Conservation (phyloP, 441 rosid genomes). For the Arabidopsis hybrid region DNA sequence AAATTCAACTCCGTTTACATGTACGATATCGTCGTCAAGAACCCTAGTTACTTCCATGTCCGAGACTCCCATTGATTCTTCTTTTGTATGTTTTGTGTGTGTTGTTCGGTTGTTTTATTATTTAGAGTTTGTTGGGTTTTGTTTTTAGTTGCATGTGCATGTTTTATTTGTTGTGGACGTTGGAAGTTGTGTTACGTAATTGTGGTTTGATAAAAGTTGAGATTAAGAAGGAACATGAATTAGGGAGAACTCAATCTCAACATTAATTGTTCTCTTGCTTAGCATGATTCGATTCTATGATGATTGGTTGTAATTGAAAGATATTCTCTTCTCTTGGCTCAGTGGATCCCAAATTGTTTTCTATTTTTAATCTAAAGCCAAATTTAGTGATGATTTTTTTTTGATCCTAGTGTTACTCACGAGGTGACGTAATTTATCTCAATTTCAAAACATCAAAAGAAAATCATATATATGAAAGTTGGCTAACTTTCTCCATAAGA, state of each 20-base stretch:
- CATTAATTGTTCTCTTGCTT: neutral
- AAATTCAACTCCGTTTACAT: constrained; percentile 83
- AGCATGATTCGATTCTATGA: constrained; percentile 7
- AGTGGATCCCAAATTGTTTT: constrained; percentile 11
- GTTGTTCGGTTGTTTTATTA: constrained; percentile 24
- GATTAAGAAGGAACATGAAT: constrained; percentile 9
- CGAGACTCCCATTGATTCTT: constrained; percentile 53
- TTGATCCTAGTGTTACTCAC: neutral
- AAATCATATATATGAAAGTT: no score
- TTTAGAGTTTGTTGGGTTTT: constrained; percentile 1
- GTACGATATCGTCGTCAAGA: constrained; percentile 92
- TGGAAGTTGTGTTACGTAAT: constrained; percentile 24
- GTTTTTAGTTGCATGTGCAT: constrained; percentile 37
- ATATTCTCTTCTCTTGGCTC: neutral
- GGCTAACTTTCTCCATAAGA: no score
- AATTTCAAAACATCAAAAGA: neutral
- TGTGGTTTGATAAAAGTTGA: constrained; percentile 20
- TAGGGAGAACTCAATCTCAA: constrained; percentile 4
- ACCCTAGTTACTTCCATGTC: constrained; percentile 84
- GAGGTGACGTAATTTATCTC: neutral
- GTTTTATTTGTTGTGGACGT: constrained; percentile 25
- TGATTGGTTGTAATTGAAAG: constrained; percentile 8
- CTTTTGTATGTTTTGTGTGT: neutral
- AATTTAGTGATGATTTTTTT: neutral
- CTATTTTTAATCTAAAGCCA: neutral